Evolutionary conservation across 1,284 basidiomycete species (phyloP).

Genomic region (Ustilago esculenta): DNA sequence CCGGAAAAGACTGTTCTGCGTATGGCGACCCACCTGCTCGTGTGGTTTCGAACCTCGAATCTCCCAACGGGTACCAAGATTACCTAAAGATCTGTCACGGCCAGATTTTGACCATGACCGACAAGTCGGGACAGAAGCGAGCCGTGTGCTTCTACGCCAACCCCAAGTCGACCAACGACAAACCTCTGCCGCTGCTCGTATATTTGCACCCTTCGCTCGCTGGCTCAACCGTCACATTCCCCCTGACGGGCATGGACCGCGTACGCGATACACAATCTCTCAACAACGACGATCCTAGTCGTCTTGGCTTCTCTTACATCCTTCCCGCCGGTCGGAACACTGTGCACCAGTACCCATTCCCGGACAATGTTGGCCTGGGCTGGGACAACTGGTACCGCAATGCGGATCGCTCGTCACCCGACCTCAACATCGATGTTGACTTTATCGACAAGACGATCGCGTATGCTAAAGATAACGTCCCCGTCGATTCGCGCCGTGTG

Average conservation of each 20-base stretch:
- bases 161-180: slow-evolving; percentile 19
- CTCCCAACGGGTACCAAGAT: slow-evolving; percentile 23
- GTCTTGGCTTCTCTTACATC: slow-evolving; percentile 29
- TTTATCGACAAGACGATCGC: slow-evolving; percentile 30
- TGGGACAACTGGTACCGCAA: slow-evolving; percentile 46
- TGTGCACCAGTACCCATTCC: slow-evolving; percentile 21
- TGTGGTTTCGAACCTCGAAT: slow-evolving; percentile 15
- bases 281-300: slow-evolving; percentile 15
- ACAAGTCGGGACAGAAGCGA: slow-evolving; percentile 11
- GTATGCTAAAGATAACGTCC: slow-evolving; percentile 13
- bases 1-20: slow-evolving; percentile 14
- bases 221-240: slow-evolving; percentile 6
- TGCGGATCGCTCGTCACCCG: slow-evolving; percentile 26
- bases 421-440: slow-evolving; percentile 28
- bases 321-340: slow-evolving; percentile 31
- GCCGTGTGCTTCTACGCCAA: slow-evolving; percentile 32
- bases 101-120: slow-evolving; percentile 18
- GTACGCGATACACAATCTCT: slow-evolving; percentile 24
- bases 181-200: slow-evolving; percentile 27
- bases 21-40: slow-evolving; percentile 23
- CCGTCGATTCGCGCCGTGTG: slow-evolving; percentile 21
- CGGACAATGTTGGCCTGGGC: slow-evolving; percentile 21
- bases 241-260: slow-evolving; percentile 16
- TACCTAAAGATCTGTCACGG: slow-evolving; percentile 23
- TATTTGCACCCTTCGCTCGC: slow-evolving; percentile 23